These are phyloP conservation scores for Phytophthora sp. DNA, from an alignment of 352 stramenopile species.

Conservation along the genomic window DNA sequence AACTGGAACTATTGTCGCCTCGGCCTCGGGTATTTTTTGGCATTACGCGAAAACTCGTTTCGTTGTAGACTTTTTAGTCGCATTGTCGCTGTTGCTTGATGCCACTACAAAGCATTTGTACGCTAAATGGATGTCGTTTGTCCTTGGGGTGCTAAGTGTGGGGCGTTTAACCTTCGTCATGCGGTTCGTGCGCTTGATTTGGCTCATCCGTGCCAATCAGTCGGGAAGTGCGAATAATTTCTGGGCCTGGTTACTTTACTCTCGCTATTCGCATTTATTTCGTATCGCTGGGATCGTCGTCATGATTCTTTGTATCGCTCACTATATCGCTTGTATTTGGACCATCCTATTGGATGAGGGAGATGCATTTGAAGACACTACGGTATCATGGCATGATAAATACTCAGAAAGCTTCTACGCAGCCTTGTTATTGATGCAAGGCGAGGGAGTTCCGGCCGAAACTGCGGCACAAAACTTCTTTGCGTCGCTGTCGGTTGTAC, in stretches of 20 bases:
- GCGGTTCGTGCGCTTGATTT: constrained; percentile 40
- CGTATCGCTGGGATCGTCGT: constrained; percentile 44
- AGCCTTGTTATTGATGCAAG: constrained; percentile 55
- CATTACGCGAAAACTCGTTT: constrained; percentile 39
- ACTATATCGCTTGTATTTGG: constrained; percentile 65
- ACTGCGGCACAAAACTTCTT: constrained; percentile 48
- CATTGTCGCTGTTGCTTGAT: constrained; percentile 10
- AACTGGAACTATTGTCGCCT: constrained; percentile 29
- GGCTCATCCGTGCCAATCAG: constrained; percentile 24
- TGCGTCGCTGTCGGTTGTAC: constrained; percentile 43
- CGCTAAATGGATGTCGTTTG: neutral
- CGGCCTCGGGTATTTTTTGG: constrained; percentile 26
- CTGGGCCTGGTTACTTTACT: constrained; percentile 51
- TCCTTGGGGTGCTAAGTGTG: constrained; percentile 21
- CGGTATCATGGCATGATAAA: constrained; percentile 2
- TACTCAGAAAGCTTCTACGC: constrained; percentile 56
- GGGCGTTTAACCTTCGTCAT: constrained; percentile 29
- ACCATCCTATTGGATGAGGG: constrained; percentile 16
- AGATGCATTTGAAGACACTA: neutral
- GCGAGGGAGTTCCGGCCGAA: constrained; percentile 47
- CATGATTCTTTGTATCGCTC: constrained; percentile 48
- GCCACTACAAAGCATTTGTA: neutral
- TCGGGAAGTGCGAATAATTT: constrained; percentile 24
- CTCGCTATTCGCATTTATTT: constrained; percentile 46
- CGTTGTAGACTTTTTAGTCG: constrained; percentile 28